phyloP scores from a whole-genome alignment of 179 eudicot species.

The Vitellaria paradoxa region DNA sequence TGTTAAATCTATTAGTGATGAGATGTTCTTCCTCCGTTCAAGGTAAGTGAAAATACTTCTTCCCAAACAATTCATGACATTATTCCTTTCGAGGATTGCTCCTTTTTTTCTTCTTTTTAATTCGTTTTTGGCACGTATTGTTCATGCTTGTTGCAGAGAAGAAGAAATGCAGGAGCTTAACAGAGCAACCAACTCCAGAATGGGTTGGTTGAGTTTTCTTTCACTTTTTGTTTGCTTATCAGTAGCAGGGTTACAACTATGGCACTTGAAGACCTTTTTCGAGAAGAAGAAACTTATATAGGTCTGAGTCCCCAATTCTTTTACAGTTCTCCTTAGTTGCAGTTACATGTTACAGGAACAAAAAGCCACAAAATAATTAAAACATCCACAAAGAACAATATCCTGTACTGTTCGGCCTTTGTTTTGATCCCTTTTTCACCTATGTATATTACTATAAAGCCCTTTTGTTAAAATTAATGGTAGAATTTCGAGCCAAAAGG shows the following conservation, averaged over 20 bases:
- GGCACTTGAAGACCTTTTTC: slow-evolving; percentile 81
- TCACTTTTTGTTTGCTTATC: slow-evolving; percentile 66
- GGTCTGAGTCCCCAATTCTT: background rate
- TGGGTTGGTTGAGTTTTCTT: slow-evolving; percentile 78
- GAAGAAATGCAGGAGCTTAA: slow-evolving; percentile 84
- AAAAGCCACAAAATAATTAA: background rate
- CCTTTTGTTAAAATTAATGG: too few species aligned
- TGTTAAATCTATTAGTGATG: slow-evolving; percentile 74
- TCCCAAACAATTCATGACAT: background rate
- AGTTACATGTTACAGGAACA: background rate
- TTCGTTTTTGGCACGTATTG: background rate
- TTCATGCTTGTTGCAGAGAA: slow-evolving; percentile 52
- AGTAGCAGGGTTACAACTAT: slow-evolving; percentile 75
- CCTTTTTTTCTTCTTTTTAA: background rate
- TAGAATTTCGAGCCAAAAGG: too few species aligned
- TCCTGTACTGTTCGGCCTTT: background rate
- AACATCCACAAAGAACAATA: background rate
- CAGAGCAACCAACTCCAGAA: slow-evolving; percentile 61
- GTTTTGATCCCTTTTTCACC: too few species aligned
- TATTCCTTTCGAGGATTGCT: background rate
- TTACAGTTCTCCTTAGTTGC: slow-evolving; percentile 2
- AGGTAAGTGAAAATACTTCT: slow-evolving; percentile 42
- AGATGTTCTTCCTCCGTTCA: slow-evolving; percentile 90
- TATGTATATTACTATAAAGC: too few species aligned
- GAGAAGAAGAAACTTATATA: slow-evolving; percentile 86